These are phyloP conservation scores for Phytophthora pini DNA, from an alignment of 352 stramenopile genomes.

Conservation along the genomic window DNA sequence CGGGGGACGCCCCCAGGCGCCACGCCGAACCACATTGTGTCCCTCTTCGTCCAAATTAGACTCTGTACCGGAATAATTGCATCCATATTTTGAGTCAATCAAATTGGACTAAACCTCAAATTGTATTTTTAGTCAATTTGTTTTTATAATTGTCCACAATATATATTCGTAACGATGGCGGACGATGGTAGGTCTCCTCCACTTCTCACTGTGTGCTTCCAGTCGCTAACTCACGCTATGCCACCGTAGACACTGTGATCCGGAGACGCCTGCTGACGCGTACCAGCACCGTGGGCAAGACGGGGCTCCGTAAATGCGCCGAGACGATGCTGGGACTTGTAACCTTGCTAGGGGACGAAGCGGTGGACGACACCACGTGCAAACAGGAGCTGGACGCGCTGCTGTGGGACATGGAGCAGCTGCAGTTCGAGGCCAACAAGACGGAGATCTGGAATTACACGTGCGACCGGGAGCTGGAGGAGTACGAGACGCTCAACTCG, in stretches of 20 bases:
- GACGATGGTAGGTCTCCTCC: conserved; percentile 57
- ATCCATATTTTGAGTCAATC: no score
- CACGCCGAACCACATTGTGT: conserved; percentile 72
- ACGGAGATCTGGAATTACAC: conserved; percentile 85
- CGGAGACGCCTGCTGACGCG: conserved; percentile 78
- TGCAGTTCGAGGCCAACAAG: conserved; percentile 87
- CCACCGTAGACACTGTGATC: conserved; percentile 62
- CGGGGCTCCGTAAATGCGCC: conserved; percentile 79
- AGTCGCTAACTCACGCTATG: not conserved
- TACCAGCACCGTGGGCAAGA: conserved; percentile 82
- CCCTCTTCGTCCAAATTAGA: no score
- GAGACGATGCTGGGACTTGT: conserved; percentile 76
- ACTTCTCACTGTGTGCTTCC: conserved; percentile 1
- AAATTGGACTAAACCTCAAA: no score
- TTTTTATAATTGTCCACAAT: not conserved
- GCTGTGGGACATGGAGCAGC: conserved; percentile 88
- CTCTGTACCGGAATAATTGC: no score
- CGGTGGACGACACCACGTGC: conserved; percentile 60
- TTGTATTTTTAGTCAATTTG: no score
- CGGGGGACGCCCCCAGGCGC: conserved; percentile 51
- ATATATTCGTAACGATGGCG: conserved; percentile 17
- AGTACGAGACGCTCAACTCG: conserved; percentile 80
- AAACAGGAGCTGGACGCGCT: conserved; percentile 77
- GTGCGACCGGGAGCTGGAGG: conserved; percentile 80
- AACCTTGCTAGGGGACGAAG: conserved; percentile 66